Conservation (phyloP, 2,329 filamentous ascomycete species). For the Fusarium pininemorale region DNA sequence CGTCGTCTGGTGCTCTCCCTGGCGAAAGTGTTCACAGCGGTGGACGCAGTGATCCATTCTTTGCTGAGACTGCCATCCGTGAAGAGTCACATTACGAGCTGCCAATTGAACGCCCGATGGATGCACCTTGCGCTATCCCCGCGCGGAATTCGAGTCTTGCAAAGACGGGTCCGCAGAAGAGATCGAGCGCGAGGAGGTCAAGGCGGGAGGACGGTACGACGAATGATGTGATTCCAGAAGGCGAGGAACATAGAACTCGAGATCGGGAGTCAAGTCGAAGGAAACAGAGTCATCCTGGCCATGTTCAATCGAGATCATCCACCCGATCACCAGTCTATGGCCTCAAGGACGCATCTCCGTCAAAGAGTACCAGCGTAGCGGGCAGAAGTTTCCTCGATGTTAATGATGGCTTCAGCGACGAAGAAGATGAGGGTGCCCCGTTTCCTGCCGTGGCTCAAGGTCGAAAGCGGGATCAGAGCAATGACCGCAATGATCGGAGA, state of each 20-base stretch:
- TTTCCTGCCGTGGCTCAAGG: slow-evolving; percentile 74
- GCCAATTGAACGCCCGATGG: slow-evolving; percentile 38
- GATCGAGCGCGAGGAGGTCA: slow-evolving; percentile 60
- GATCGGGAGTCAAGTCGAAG: slow-evolving; percentile 34
- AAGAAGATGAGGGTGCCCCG: slow-evolving; percentile 72
- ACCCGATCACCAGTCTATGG: slow-evolving; percentile 33
- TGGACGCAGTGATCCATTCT: slow-evolving; percentile 57
- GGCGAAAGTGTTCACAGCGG: slow-evolving; percentile 49
- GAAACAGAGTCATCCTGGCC: slow-evolving; percentile 23
- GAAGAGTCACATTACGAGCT: slow-evolving; percentile 60
- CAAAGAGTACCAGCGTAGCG: slow-evolving; percentile 29
- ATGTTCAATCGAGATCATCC: slow-evolving; percentile 23
- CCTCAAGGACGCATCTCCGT: slow-evolving; percentile 34
- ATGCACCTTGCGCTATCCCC: slow-evolving; percentile 67
- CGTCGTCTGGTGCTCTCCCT: slow-evolving; percentile 48
- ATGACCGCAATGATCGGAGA: slow-evolving; percentile 56
- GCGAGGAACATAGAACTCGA: slow-evolving; percentile 46
- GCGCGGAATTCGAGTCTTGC: slow-evolving; percentile 73
- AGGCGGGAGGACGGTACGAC: slow-evolving; percentile 55
- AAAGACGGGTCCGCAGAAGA: slow-evolving; percentile 63
- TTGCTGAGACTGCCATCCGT: slow-evolving; percentile 63
- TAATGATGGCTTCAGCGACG: slow-evolving; percentile 44
- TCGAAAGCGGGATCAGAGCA: slow-evolving; percentile 59
- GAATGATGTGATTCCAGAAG: slow-evolving; percentile 56
- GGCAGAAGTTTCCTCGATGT: slow-evolving; percentile 39